phyloP scores from a whole-genome alignment of 202 grass and related monocot species.

The Cymbopogon flexuosus region DNA sequence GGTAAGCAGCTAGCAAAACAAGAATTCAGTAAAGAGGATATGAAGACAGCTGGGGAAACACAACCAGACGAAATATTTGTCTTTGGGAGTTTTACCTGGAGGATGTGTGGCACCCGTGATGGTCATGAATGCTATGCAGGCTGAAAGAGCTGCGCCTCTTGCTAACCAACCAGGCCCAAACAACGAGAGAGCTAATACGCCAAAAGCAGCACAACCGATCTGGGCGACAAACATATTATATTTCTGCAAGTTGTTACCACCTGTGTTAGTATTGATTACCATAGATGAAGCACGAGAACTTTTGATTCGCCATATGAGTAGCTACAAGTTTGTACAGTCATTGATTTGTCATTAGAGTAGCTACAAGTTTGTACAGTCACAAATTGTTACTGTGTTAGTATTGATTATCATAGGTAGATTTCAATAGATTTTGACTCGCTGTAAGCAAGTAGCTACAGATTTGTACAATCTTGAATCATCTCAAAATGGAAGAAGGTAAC shows the following conservation, averaged over 20 bases:
- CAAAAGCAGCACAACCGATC: conserved; percentile 72
- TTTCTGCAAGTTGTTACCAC: conserved; percentile 65
- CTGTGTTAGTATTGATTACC: too few relatives aligned
- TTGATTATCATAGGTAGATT: conserved; percentile 5
- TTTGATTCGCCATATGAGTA: neutral
- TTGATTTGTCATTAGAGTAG: too few relatives aligned
- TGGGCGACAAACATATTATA: conserved; percentile 86
- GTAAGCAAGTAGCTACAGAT: neutral
- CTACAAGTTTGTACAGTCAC: neutral
- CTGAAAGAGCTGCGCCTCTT: conserved; percentile 75
- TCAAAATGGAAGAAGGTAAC: neutral
- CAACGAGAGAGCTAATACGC: conserved; percentile 72
- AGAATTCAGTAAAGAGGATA: neutral
- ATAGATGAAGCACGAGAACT: neutral
- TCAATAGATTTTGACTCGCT: neutral
- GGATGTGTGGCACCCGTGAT: conserved; percentile 69
- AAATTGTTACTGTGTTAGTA: neutral
- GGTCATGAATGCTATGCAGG: conserved; percentile 86
- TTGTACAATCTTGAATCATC: neutral
- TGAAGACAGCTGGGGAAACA: neutral
- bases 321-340: neutral
- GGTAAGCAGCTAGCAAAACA: neutral
- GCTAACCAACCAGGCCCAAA: conserved; percentile 94
- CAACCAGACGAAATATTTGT: neutral
- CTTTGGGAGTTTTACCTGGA: conserved; percentile 53